phyloP scores from a whole-genome alignment of 441 rosid genomes.

The Eutrema salsugineum region DNA sequence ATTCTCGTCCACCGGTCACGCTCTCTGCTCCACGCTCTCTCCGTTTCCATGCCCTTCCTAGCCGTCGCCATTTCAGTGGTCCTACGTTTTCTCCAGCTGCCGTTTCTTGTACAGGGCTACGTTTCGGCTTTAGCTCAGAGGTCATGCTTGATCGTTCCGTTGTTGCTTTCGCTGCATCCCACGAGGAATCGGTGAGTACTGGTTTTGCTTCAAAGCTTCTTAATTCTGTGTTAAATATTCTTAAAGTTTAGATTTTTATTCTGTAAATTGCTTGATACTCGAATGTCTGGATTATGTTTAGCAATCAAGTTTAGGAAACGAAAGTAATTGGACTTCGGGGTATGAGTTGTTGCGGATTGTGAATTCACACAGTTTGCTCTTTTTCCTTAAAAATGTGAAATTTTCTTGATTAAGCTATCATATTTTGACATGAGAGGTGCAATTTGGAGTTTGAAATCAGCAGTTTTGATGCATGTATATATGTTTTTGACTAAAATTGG shows the following conservation, averaged over 20 bases:
- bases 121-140: conserved; percentile 29
- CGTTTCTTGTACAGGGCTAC: conserved; percentile 32
- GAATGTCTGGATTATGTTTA: not conserved
- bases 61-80: conserved; percentile 20
- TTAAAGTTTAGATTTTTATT: not conserved
- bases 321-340: not conserved
- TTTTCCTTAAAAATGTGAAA: not conserved
- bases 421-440: not conserved
- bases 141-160: conserved; percentile 29
- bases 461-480: not conserved
- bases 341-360: not conserved
- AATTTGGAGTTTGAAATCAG: not conserved
- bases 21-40: conserved; percentile 29
- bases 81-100: conserved; percentile 20
- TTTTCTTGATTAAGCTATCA: not conserved
- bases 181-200: conserved; percentile 63
- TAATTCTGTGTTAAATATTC: not conserved
- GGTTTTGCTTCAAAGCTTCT: not conserved
- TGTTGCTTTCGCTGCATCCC: conserved; percentile 60
- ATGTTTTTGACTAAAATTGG: not conserved
- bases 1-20: conserved; percentile 30
- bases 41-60: not conserved
- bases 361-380: not conserved
- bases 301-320: not conserved
- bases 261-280: not conserved